Evolutionary conservation across 805 yeast species (phyloP).

Genomic region (Starmerella cellae): DNA sequence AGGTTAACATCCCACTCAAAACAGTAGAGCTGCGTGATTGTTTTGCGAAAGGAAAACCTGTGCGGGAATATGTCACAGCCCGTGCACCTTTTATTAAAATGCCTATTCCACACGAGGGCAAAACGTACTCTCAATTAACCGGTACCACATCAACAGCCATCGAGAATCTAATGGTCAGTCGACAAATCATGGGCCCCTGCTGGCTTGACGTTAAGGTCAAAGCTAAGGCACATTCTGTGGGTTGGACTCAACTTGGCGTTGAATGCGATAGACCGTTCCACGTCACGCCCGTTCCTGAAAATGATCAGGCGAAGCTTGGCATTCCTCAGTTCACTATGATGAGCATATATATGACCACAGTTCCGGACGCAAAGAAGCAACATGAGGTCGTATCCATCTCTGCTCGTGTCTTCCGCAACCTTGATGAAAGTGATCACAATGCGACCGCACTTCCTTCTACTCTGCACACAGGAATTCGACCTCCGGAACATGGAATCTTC

Average conservation of each 20-base stretch:
- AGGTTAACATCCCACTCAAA: conserved; percentile 51
- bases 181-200: conserved; percentile 92
- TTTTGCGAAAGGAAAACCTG: conserved; percentile 36
- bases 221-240: conserved; percentile 51
- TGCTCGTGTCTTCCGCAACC: conserved; percentile 55
- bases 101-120: conserved; percentile 37
- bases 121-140: conserved; percentile 63
- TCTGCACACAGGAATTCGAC: conserved; percentile 63
- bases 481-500: conserved; percentile 41
- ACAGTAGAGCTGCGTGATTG: conserved; percentile 71
- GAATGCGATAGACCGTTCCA: conserved; percentile 30
- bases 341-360: conserved; percentile 66
- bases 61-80: conserved; percentile 62
- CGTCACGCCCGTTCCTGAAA: conserved; percentile 33
- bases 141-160: conserved; percentile 64
- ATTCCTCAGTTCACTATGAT: conserved; percentile 61
- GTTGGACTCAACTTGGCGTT: conserved; percentile 61
- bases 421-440: conserved; percentile 48
- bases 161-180: conserved; percentile 72
- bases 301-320: conserved; percentile 20
- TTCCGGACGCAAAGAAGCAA: conserved; percentile 55
- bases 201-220: conserved; percentile 71
- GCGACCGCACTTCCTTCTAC: conserved; percentile 49
- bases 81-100: conserved; percentile 47
- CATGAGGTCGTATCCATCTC: conserved; percentile 85